phyloP scores from a whole-genome alignment of 2,329 filamentous ascomycete genomes.

The Microsporum ferrugineum region DNA sequence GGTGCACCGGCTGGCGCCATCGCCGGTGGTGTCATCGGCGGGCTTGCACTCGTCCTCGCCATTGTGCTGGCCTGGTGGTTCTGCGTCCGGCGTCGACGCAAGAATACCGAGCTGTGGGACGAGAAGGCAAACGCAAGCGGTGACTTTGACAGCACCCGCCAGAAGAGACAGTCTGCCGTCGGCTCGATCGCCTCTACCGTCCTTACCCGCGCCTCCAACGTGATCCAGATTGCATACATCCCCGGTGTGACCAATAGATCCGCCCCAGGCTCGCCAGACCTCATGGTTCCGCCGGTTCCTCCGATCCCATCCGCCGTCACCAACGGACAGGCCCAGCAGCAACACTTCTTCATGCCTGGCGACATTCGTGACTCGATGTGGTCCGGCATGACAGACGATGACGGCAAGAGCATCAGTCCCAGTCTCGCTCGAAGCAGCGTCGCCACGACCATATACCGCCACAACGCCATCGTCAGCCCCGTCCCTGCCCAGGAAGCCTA shows the following conservation, averaged over 20 bases:
- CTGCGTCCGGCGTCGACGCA: conserved; percentile 66
- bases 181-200: conserved; percentile 91
- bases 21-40: conserved; percentile 81
- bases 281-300: conserved; percentile 83
- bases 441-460: conserved; percentile 86
- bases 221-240: conserved; percentile 98
- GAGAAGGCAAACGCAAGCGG: conserved; percentile 38
- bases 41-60: conserved; percentile 61
- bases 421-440: conserved; percentile 51
- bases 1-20: conserved; percentile 71
- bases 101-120: conserved; percentile 47
- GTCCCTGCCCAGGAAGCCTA: conserved; percentile 75
- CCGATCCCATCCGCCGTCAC: conserved; percentile 60
- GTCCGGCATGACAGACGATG: conserved; percentile 56
- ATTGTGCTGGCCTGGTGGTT: conserved; percentile 78
- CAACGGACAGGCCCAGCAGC: conserved; percentile 51
- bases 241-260: conserved; percentile 92
- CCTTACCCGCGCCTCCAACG: conserved; percentile 89
- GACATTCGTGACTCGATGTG: conserved; percentile 87
- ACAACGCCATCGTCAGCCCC: conserved; percentile 71
- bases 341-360: conserved; percentile 86
- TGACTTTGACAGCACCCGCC: conserved; percentile 45
- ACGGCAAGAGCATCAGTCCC: conserved; percentile 40
- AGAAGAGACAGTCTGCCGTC: conserved; percentile 66
- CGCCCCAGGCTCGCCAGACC: conserved; percentile 65